Evolutionary conservation across 176 grass and related monocot genomes (phyloP), one percentile per base, ranked within the genome.

Genomic region (Olyra latifolia): DNA sequence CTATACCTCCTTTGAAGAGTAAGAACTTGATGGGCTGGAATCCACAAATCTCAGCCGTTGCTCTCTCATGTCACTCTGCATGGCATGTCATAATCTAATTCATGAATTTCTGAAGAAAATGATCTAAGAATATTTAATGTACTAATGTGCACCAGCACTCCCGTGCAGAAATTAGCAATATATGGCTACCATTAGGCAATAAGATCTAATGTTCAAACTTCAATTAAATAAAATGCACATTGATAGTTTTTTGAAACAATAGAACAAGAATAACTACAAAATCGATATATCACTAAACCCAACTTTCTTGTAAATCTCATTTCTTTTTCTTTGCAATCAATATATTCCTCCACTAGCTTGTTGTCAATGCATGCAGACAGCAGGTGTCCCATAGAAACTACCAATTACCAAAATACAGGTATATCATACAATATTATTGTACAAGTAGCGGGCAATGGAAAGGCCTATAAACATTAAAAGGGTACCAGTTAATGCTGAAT

Each of bases 1-100:
- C 19, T 71, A 27, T 91, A 95, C 95, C 86, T 98, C 92, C 76
- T 87, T 93, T 10, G 83, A 76, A 67, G 77, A 66, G 66, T 91
- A 89, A 68, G 90, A 93, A 75, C 80, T 89, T 83, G 91, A 72
- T 57, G 90, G 88, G 77, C 75, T 89, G 15, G 90, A 81, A 29
- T 89, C 74, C 23, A 77, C 80, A 89, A 98, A 95, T 82, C 92
- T 95, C 71, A 93, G 70, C 14, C 79, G 83, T 64, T 98, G 92
- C 58, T 93, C 95, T 95, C 90, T 95, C 49, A 81, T 30, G 45
- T 88, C 86, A 72, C 63, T 76, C 95, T 98, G 86, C 74, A 69
- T 4, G 44, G 50, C 23, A 62, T 47, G 28, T 17, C 62, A 75
- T 28, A 69, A 69, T 4, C 5, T 17, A 84, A 62, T 83, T 66